Percentiles rank a stretch among this genome's conserved stretches.
Evolutionary conservation across 257 asterid genomes (phyloP).

Genomic region (Primulina huaijiensis): DNA sequence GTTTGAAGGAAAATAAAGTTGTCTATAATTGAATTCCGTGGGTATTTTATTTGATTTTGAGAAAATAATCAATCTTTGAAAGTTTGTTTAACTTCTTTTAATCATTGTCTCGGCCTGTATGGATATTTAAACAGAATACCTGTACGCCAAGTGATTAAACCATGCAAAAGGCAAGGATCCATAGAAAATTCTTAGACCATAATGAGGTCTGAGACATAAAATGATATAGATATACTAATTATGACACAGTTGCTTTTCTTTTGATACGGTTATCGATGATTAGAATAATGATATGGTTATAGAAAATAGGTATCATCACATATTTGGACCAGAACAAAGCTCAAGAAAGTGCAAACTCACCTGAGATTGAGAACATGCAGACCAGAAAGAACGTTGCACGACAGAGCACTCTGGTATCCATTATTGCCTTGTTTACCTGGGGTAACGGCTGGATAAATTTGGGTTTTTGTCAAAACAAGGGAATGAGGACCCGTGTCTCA

Average conservation of each 20-base stretch:
- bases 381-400: constrained; percentile 39
- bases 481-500: constrained; percentile 26
- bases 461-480: constrained; percentile 19
- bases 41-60: not conserved
- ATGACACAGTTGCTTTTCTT: not conserved
- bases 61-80: no score
- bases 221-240: not conserved
- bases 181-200: not conserved
- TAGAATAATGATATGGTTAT: not conserved
- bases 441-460: constrained; percentile 1
- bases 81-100: no score
- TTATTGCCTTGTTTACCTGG: constrained; percentile 11
- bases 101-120: not conserved
- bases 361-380: constrained; percentile 47
- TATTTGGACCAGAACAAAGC: not conserved
- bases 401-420: constrained; percentile 35
- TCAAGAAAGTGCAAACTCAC: constrained; percentile 35
- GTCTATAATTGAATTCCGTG: not conserved
- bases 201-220: not conserved
- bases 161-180: not conserved
- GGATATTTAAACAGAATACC: no score
- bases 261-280: not conserved
- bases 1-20: not conserved
- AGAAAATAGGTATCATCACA: not conserved
- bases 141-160: no score